These are phyloP conservation scores for Pleurozium schreberi DNA, from an alignment of 225 moss, liverwort and hornwort genomes.

Conservation along the genomic window DNA sequence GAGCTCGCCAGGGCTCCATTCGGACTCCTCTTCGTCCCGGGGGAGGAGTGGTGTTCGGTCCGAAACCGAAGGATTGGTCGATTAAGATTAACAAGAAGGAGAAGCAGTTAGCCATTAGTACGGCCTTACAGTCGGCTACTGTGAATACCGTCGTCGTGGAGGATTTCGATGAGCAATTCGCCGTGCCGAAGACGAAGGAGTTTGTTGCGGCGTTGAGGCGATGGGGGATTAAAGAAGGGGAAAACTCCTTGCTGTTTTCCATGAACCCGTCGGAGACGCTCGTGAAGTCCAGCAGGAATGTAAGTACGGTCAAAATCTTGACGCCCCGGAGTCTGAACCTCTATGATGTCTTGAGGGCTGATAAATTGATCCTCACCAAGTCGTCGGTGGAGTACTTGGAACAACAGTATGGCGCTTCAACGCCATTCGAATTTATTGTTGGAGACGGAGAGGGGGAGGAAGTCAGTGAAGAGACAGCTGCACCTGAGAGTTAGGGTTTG, in stretches of 20 bases:
- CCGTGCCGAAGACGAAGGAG: conserved; percentile 56
- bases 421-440: conserved; percentile 15
- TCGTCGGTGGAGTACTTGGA: conserved; percentile 70
- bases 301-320: conserved; percentile 59
- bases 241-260: conserved; percentile 53
- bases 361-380: conserved; percentile 66
- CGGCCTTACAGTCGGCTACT: conserved; percentile 66
- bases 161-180: conserved; percentile 45
- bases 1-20: conserved; percentile 66
- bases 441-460: conserved; percentile 19
- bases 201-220: conserved; percentile 51
- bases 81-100: conserved; percentile 93
- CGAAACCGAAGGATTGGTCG: conserved; percentile 85
- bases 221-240: conserved; percentile 51
- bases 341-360: conserved; percentile 77
- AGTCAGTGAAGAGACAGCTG: conserved; percentile 6
- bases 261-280: conserved; percentile 37
- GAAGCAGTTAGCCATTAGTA: conserved; percentile 83
- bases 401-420: conserved; percentile 43
- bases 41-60: conserved; percentile 85
- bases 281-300: conserved; percentile 46
- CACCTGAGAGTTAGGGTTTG: conserved; percentile 26
- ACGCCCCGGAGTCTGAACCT: conserved; percentile 69
- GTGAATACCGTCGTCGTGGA: conserved; percentile 69
- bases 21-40: conserved; percentile 87